Base-by-base conservation (phyloP, 1,284 basidiomycete species). In the Malassezia obtusa region DNA sequence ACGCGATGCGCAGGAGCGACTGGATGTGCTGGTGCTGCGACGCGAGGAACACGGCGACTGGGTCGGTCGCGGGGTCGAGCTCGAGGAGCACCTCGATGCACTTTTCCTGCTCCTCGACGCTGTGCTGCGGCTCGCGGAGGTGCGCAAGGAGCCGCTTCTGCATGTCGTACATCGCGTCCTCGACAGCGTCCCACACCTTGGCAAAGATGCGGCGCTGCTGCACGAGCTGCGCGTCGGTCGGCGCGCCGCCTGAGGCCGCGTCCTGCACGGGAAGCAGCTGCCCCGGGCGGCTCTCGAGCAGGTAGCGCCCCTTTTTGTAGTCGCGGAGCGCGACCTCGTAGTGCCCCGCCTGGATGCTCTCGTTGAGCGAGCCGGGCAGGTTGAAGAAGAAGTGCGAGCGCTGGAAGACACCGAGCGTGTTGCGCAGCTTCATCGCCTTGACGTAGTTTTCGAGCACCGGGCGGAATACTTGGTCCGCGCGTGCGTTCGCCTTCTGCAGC, bases 361-460 rank as follows among this genome's bases (percentile, higher is more conserved):
- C 92, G 22, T 87, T 81, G n/a, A 99, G 81, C 39, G 85, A 84
- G 21, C 87, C 86, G 0, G 94, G 92, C 19, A 99, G 80, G 69
- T 95, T 96, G 81, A 98, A 98, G 75, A 98, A 89, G 80, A 96
- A 99, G 67, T 91, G 94, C 52, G 87, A 91, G 43, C 90, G 82
- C 63, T 98, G 92, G 64, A 99, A 96, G 7, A 98, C 89, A 36
- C 87, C 85, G 12, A 98, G 80, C 0, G 94, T 96, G 0, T 85
- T 88, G 24, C 89, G 83, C 9, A 99, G 78, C 75, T 92, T 89
- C 71, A 89, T 84, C 3, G 90, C 89, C 71, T 96, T 98, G 50
- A 89, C 84, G 4, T 90, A 84, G 64, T 95, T 96, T 73, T 98
- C 92, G 32, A 99, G 79, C 11, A 96, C 87, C 0, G 94, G 94